A percentile compares a stretch with the other conserved stretches of the same genome.
Evolutionary conservation across 768 basidiomycete species (phyloP).

Genomic region (Trametes sanguinea): DNA sequence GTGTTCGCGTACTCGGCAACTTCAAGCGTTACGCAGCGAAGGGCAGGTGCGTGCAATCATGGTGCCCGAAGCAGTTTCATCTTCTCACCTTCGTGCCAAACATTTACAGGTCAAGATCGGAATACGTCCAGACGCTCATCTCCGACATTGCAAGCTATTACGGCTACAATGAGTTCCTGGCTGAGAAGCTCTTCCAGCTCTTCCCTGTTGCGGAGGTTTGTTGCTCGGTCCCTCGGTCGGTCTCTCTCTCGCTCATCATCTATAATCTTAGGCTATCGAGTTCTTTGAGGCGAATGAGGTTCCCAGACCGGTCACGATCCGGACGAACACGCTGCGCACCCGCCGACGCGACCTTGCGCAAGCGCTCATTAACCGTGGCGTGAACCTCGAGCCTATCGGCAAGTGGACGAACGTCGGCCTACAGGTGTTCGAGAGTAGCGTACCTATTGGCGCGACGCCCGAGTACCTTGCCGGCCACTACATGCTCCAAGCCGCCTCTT

Average conservation of each 20-base stretch:
- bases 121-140: constrained; percentile 86
- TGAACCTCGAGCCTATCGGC: constrained; percentile 96
- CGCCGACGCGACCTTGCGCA: constrained; percentile 94
- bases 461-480: constrained; percentile 99
- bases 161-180: constrained; percentile 94
- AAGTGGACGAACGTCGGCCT: constrained; percentile 99
- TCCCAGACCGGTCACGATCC: constrained; percentile 94
- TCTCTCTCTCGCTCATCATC: not conserved
- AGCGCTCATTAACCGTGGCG: constrained; percentile 90
- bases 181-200: constrained; percentile 91
- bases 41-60: constrained; percentile 55
- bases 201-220: constrained; percentile 90
- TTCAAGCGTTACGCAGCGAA: constrained; percentile 69
- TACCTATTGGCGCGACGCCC: constrained; percentile 96
- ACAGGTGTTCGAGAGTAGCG: constrained; percentile 96
- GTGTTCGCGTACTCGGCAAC: constrained; percentile 68
- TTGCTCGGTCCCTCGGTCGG: not conserved
- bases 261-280: constrained; percentile 74
- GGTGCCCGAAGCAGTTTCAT: not conserved
- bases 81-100: not conserved
- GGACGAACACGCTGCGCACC: constrained; percentile 94
- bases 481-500: constrained; percentile 99
- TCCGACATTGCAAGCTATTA: constrained; percentile 94
- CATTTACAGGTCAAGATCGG: constrained; percentile 74
- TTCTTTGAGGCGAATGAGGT: constrained; percentile 99